phyloP scores from a whole-genome alignment of 768 basidiomycete genomes.

The Mycena epipterygia region DNA sequence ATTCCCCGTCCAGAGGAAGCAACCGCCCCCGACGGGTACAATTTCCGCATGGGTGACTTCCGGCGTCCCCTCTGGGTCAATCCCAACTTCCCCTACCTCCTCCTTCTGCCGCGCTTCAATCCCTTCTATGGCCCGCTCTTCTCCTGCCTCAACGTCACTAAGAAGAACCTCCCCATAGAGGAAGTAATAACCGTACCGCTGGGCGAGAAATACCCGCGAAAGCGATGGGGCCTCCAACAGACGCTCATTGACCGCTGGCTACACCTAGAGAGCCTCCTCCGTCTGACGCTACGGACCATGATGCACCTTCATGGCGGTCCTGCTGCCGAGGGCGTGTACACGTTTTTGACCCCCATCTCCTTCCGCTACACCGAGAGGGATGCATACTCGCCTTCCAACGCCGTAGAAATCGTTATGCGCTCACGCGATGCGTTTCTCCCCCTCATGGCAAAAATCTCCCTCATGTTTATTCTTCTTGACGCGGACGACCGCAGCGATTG shows the following conservation, averaged over 20 bases:
- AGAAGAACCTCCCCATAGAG: conserved; percentile 24
- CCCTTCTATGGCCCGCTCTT: conserved; percentile 28
- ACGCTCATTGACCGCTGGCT: conserved; percentile 24
- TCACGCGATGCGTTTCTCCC: conserved; percentile 34
- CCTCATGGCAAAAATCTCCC: conserved; percentile 21
- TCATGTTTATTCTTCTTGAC: conserved; percentile 29
- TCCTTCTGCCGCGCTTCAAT: conserved; percentile 26
- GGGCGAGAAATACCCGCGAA: neutral
- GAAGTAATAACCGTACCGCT: neutral
- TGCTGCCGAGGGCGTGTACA: conserved; percentile 22
- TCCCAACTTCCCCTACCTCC: conserved; percentile 22
- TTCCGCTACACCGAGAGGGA: conserved; percentile 25
- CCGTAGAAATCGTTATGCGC: conserved; percentile 16
- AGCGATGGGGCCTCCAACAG: conserved; percentile 28
- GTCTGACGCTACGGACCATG: conserved; percentile 23
- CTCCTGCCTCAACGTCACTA: conserved; percentile 21
- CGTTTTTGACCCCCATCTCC: conserved; percentile 14
- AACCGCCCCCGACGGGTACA: conserved; percentile 19
- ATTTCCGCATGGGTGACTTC: conserved; percentile 17
- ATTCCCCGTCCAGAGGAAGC: conserved; percentile 22
- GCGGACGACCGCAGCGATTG: conserved; percentile 11
- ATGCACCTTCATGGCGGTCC: conserved; percentile 14
- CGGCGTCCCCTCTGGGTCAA: conserved; percentile 23
- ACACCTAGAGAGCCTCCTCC: conserved; percentile 28
- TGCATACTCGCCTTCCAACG: conserved; percentile 7